Base-by-base conservation (phyloP, 306 rosid species). In the Ziziphus jujuba region DNA sequence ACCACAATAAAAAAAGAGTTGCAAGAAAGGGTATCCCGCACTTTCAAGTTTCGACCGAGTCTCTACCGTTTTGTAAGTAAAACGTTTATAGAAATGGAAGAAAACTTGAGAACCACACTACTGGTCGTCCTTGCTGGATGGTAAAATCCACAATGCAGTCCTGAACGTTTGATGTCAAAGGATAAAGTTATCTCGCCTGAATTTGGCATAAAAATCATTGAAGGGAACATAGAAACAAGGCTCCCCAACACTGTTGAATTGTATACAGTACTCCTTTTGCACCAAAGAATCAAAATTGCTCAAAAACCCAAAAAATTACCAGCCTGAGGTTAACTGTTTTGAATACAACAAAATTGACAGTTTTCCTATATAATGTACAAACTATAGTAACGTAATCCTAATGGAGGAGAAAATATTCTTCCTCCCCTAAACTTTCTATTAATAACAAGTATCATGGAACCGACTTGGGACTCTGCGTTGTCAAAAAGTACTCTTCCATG, bases 401-500 rank as follows among this genome's bases (percentile, higher is more conserved):
- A 31, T 61, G 45, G 60, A 59, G 63, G 61, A 61, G 12, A 34
- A 59, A 55, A 24, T 60, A 38, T 35, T 66, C 23, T 9, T 64
- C 57, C 67, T 61, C 49, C 22, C 34, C 21, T 50, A 70, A 55
- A 43, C 63, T 65, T 71, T 72, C 51, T 63, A 14, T 38, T 48
- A 66, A 72, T 68, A 47, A 66, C 28, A 63, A 69, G 17, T 2
- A 10, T 67, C 66, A 43, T 9, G 62, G 45, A 50, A 49, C 49
- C 38, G 28, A 56, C 71, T 36, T 22, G 47, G 44, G 19, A 44
- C 35, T 40, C 66, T 68, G 53, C 57, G 72, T 72, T 66, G 74
- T 74, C 73, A 61, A 63, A 68, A 68, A 54, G 70, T 69, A 67
- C 69, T 76, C 19, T 84, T 79, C 75, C 33, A 12, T 24, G 5